These are phyloP conservation scores for Talaromyces sp. DNA, from an alignment of 2,329 filamentous ascomycete genomes.

Conservation along the genomic window DNA sequence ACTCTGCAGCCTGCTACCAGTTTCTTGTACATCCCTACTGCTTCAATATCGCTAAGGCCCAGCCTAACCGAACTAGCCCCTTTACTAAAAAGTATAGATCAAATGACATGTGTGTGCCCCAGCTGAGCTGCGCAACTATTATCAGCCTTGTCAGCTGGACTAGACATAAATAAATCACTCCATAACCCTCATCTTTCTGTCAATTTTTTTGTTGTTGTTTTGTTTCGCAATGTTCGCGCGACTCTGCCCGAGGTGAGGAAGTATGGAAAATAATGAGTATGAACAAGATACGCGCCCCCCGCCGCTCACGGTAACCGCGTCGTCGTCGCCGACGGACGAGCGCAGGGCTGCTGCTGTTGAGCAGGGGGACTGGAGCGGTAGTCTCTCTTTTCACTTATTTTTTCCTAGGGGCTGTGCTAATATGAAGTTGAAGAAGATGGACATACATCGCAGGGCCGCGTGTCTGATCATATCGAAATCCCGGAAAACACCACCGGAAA, in stretches of 20 bases:
- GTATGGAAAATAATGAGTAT: not conserved
- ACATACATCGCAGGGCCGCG: slow-evolving; percentile 3
- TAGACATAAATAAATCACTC: not conserved
- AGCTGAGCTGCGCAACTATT: not conserved
- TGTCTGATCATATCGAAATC: slow-evolving; percentile 8
- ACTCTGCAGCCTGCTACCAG: no score
- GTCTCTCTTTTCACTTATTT: not conserved
- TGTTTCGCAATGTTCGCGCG: not conserved
- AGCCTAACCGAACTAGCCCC: not conserved
- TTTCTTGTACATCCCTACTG: no score
- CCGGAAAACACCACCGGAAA: not conserved
- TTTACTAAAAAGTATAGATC: not conserved
- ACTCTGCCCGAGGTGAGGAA: no score
- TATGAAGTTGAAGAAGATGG: not conserved
- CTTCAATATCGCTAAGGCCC: no score
- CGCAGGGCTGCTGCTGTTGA: not conserved
- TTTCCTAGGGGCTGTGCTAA: not conserved
- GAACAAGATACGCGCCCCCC: not conserved
- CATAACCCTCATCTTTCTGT: no score
- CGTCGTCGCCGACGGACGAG: slow-evolving; percentile 7
- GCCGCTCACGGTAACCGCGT: slow-evolving; percentile 5
- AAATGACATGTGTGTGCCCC: not conserved
- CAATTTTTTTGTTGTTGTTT: no score
- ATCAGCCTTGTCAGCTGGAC: not conserved
- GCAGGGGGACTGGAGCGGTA: slow-evolving; percentile 1